Conservation (phyloP, 345 rosid species). For the Arabidopsis suecica region DNA sequence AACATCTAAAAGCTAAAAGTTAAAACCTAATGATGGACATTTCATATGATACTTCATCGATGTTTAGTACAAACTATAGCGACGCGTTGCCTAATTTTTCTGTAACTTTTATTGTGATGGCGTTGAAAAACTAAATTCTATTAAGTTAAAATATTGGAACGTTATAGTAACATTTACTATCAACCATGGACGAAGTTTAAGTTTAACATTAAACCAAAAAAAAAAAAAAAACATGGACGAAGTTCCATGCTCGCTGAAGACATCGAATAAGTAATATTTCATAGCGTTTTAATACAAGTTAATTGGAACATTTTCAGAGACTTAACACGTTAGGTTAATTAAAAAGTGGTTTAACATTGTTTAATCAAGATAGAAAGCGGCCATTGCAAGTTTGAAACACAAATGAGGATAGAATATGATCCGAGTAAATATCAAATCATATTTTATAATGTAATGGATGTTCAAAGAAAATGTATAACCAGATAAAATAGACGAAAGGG, state of each 20-base stretch:
- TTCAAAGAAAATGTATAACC: neutral
- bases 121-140: neutral
- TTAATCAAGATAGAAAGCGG: constrained; percentile 19
- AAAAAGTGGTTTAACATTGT: neutral
- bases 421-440: neutral
- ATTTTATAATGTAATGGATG: constrained; percentile 1
- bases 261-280: no score
- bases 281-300: no score
- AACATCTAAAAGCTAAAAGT: neutral
- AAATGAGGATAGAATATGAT: constrained; percentile 28
- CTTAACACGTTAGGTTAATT: constrained; percentile 6
- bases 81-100: neutral
- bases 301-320: neutral
- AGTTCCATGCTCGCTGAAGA: no score
- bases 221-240: no score
- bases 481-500: constrained; percentile 37
- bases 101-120: neutral
- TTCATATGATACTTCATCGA: neutral
- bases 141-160: no score
- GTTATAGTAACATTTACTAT: no score
- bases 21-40: neutral
- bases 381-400: neutral
- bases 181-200: no score
- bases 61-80: neutral
- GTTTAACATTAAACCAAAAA: no score